phyloP scores from a whole-genome alignment of 495 filamentous ascomycete species.

The Immersiella caudata region DNA sequence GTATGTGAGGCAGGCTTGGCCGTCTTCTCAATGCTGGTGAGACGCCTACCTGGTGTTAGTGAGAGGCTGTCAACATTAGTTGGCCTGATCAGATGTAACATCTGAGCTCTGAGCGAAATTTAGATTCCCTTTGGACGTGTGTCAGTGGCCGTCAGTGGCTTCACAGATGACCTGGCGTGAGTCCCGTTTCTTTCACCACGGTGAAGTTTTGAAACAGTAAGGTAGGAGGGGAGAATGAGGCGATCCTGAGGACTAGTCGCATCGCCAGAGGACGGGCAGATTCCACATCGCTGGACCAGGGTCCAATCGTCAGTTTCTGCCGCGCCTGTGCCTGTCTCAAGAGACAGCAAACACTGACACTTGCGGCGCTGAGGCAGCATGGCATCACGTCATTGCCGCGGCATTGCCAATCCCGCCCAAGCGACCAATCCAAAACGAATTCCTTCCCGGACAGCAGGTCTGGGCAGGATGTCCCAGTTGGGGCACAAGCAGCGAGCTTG shows the following conservation, averaged over 20 bases:
- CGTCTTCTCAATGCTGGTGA: too few species aligned
- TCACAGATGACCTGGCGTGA: too few species aligned
- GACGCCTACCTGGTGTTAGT: too few species aligned
- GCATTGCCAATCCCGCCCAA: slow-evolving; percentile 2
- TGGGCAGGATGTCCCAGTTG: not conserved
- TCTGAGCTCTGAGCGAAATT: too few species aligned
- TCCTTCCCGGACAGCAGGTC: not conserved
- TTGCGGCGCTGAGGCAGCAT: not conserved
- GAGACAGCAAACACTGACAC: not conserved
- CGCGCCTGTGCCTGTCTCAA: not conserved
- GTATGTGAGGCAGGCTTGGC: too few species aligned
- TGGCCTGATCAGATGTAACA: too few species aligned
- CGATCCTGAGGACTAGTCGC: not conserved
- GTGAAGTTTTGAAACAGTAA: not conserved
- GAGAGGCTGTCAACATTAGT: too few species aligned
- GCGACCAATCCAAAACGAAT: not conserved
- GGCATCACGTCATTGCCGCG: slow-evolving; percentile 8
- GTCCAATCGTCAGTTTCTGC: not conserved
- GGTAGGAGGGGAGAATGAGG: not conserved
- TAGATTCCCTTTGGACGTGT: too few species aligned
- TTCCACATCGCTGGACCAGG: not conserved
- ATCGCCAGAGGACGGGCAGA: not conserved
- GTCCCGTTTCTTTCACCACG: too few species aligned
- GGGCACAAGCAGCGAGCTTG: too few species aligned
- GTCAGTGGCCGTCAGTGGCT: too few species aligned